These are phyloP conservation scores for Cryphonectria naterciae DNA, from an alignment of 2,329 filamentous ascomycete species.

Conservation along the genomic window DNA sequence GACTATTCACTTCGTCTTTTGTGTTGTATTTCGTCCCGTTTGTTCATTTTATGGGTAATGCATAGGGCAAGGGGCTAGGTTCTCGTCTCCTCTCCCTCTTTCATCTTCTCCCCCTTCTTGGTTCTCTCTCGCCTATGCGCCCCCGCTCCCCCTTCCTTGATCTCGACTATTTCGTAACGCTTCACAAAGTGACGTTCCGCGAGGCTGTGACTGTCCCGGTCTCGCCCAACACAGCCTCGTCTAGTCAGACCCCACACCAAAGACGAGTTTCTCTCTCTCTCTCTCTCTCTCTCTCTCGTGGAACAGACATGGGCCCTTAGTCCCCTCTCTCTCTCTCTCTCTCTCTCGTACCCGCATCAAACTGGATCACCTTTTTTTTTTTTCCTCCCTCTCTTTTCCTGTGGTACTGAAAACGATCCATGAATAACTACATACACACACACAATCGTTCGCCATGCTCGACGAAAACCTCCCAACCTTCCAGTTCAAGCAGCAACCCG, in stretches of 20 bases:
- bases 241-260: not conserved
- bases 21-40: not conserved
- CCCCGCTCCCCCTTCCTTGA: no score
- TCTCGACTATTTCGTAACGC: not conserved
- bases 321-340: no score
- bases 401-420: not conserved
- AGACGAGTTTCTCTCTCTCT: not conserved
- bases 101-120: not conserved
- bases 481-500: conserved; percentile 55
- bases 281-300: not conserved
- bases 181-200: not conserved
- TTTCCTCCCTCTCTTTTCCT: no score
- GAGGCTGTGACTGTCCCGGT: not conserved
- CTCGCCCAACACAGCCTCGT: not conserved
- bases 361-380: not conserved
- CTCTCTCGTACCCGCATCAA: not conserved
- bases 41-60: not conserved
- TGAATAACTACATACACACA: not conserved
- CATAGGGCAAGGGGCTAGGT: not conserved
- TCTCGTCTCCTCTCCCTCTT: not conserved
- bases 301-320: not conserved
- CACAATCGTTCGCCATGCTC: conserved; percentile 63
- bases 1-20: not conserved
- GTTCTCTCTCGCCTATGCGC: not conserved
- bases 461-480: conserved; percentile 91